A percentile compares a stretch with the other conserved stretches of the same genome.
phyloP scores from a whole-genome alignment of 164 flowering plant species.

The grape (Vitis vinifera) region ASM3070453v1 NC_081812.1:19742501-19743000 shows the following conservation, averaged over 20 bases:
- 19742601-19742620: constrained; percentile 87
- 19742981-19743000: too few species aligned
- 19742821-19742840: constrained; percentile 71
- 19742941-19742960: too few species aligned
- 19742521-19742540: too few species aligned
- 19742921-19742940: too few species aligned
- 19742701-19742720: neutral
- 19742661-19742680: neutral
- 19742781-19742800: constrained; percentile 85
- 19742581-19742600: constrained; percentile 69
- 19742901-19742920: too few species aligned
- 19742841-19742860: constrained; percentile 91
- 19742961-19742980: too few species aligned
- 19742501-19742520: too few species aligned
- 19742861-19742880: constrained; percentile 33
- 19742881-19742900: neutral
- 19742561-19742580: constrained; percentile 59
- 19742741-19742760: constrained; percentile 96
- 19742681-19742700: neutral
- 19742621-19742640: constrained; percentile 92
- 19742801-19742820: constrained; percentile 83
- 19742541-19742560: neutral
- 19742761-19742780: constrained; percentile 69
- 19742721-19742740: constrained; percentile 81
- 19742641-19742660: constrained; percentile 79